Conservation (phyloP, 2,329 filamentous ascomycete species). For the Neurospora sp. region DNA sequence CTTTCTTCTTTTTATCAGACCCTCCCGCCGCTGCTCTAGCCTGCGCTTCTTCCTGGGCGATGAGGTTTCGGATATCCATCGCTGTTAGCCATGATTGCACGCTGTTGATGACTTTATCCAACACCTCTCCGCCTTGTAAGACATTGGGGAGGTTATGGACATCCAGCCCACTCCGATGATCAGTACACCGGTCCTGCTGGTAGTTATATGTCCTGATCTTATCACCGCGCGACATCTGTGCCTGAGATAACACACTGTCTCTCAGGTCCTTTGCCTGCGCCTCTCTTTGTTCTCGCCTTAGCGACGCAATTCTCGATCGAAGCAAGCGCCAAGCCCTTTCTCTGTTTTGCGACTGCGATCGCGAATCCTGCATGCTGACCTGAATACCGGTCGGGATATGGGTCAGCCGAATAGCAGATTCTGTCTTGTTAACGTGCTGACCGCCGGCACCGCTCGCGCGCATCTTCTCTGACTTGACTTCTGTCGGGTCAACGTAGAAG, state of each 20-base stretch:
- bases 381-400: slow-evolving; percentile 79
- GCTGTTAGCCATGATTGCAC: slow-evolving; percentile 67
- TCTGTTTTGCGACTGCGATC: slow-evolving; percentile 83
- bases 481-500: slow-evolving; percentile 77
- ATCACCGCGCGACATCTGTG: slow-evolving; percentile 80
- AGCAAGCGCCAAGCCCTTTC: slow-evolving; percentile 80
- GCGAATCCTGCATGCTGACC: slow-evolving; percentile 85
- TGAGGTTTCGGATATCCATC: slow-evolving; percentile 61
- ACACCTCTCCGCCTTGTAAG: slow-evolving; percentile 59
- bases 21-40: slow-evolving; percentile 14
- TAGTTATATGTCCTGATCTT: slow-evolving; percentile 92
- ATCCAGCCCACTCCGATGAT: slow-evolving; percentile 74
- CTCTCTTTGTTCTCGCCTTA: slow-evolving; percentile 71
- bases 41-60: slow-evolving; percentile 49
- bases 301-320: slow-evolving; percentile 70
- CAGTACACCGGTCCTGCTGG: slow-evolving; percentile 67
- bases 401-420: slow-evolving; percentile 87
- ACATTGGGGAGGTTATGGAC: slow-evolving; percentile 72
- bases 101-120: slow-evolving; percentile 69
- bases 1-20: not conserved
- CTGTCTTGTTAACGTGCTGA: slow-evolving; percentile 97
- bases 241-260: slow-evolving; percentile 66
- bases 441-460: slow-evolving; percentile 83
- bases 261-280: slow-evolving; percentile 65
- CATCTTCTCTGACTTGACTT: slow-evolving; percentile 84